phyloP scores from a whole-genome alignment of 495 filamentous ascomycete genomes.

The Neurospora sp. region DNA sequence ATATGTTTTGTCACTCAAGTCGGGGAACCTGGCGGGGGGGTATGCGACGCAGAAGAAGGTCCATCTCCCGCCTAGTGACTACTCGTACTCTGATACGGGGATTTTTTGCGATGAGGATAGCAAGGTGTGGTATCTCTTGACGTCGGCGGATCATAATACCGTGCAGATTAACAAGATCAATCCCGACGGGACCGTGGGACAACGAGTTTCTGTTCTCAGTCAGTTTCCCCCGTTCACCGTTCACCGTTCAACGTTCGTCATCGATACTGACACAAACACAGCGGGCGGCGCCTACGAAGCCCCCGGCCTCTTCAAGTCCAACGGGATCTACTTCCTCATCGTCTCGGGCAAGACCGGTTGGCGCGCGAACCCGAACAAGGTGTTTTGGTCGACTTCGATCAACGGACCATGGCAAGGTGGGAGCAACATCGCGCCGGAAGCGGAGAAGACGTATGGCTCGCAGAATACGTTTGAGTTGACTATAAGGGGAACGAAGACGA shows the following conservation, averaged over 20 bases:
- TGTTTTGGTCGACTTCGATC: conserved; percentile 28
- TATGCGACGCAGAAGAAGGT: conserved; percentile 29
- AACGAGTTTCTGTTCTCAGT: no score
- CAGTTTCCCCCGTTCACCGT: no score
- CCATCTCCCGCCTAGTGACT: conserved; percentile 30
- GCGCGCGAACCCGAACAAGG: conserved; percentile 29
- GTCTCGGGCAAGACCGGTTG: no score
- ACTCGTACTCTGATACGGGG: conserved; percentile 37
- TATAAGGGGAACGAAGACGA: conserved; percentile 26
- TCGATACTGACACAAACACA: no score
- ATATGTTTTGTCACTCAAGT: conserved; percentile 6
- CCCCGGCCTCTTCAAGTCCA: no score
- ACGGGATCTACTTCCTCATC: no score
- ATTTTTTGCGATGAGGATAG: conserved; percentile 34
- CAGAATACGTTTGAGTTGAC: conserved; percentile 33
- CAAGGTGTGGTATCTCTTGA: conserved; percentile 33
- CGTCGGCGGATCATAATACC: conserved; percentile 36
- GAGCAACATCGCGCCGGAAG: conserved; percentile 29
- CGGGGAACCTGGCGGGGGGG: background rate
- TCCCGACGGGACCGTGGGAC: no score
- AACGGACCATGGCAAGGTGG: conserved; percentile 29
- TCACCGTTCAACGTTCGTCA: no score
- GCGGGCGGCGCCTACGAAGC: no score
- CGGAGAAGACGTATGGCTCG: conserved; percentile 32
- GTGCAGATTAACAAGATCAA: conserved; percentile 29